These are phyloP conservation scores for Carex cristatella DNA, from an alignment of 176 grass and related monocot species.

Conservation along the genomic window DNA sequence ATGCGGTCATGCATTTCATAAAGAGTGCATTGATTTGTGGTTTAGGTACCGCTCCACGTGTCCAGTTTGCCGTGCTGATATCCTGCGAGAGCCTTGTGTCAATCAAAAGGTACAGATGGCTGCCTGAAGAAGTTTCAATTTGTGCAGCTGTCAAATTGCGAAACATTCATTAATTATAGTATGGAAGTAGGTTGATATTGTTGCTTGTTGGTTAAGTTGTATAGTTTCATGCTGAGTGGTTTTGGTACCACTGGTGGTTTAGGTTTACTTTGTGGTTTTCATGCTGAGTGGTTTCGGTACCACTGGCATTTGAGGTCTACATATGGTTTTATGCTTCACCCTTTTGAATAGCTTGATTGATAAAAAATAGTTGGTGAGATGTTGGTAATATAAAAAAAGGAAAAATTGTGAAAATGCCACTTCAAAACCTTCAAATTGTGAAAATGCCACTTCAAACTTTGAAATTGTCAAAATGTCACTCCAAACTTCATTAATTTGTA, in stretches of 20 bases:
- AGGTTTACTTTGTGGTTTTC: not conserved
- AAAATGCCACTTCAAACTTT: too few species aligned
- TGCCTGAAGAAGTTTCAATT: not conserved
- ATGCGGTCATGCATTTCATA: conserved; percentile 56
- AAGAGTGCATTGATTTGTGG: conserved; percentile 54
- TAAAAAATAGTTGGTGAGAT: not conserved
- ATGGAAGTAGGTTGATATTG: too few species aligned
- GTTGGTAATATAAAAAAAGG: not conserved
- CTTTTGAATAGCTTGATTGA: too few species aligned
- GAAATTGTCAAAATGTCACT: too few species aligned
- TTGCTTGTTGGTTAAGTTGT: not conserved
- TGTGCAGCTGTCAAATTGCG: not conserved
- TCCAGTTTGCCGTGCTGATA: conserved; percentile 40
- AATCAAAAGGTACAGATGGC: not conserved
- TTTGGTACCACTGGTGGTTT: not conserved
- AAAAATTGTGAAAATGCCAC: too few species aligned
- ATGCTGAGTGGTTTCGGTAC: not conserved
- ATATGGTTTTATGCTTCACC: too few species aligned
- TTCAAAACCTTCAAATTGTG: too few species aligned
- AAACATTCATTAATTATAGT: not conserved
- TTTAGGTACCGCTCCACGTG: conserved; percentile 38
- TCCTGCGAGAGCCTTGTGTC: not conserved
- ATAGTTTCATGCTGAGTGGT: not conserved
- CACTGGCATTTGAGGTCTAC: too few species aligned
- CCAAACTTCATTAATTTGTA: too few species aligned